Evolutionary conservation across 2,329 filamentous ascomycete genomes (phyloP), one percentile per base, ranked within the genome.

Genomic region (Leptographium wingfieldii): DNA sequence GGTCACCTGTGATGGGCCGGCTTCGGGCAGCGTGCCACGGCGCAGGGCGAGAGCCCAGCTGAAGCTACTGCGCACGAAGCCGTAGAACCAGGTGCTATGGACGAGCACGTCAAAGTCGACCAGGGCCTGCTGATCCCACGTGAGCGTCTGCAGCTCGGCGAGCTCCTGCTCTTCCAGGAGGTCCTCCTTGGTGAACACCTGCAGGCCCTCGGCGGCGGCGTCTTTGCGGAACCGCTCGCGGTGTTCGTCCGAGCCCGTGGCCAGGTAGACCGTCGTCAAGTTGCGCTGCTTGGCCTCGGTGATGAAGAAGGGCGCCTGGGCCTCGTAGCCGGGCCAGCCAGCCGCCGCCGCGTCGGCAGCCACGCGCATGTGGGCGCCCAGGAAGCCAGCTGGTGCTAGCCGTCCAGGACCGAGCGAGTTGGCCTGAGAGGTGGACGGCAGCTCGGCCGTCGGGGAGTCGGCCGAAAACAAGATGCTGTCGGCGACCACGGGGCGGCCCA

Each of bases 281-380:
- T 68, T 66, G 43, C 67, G 59, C 5, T 63, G 52, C 12, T 65
- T 52, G 0, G 73, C 71, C 56, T 72, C 68, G 29, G 66, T 56
- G n/a, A 76, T 66, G 62, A 74, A 74, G 2, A 69, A 67, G 5
- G 67, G 64, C 3, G 72, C 69, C 65, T 76, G 73, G 0, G 68
- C 68, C 5, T 69, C 66, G 62, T 70, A 73, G 35, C 69, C 69
- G 46, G 72, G 66, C 66, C 71, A 70, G 43, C 69, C 68, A 22
- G 66, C 66, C 7, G 61, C 64, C n/a, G 60, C 59, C 0, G 72
- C 71, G 57, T 74, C 72, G 10, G 60, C 61, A 16, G 68, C 70
- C 3, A 70, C 72, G 22, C 70, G 66, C 38, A 76, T 63, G 63
- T 74, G 70, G 1, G 70, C 73, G 40, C 73, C 73, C 55, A 72